phyloP scores from a whole-genome alignment of 169 alveolate genomes.

The Plasmodium chabaudi region DNA sequence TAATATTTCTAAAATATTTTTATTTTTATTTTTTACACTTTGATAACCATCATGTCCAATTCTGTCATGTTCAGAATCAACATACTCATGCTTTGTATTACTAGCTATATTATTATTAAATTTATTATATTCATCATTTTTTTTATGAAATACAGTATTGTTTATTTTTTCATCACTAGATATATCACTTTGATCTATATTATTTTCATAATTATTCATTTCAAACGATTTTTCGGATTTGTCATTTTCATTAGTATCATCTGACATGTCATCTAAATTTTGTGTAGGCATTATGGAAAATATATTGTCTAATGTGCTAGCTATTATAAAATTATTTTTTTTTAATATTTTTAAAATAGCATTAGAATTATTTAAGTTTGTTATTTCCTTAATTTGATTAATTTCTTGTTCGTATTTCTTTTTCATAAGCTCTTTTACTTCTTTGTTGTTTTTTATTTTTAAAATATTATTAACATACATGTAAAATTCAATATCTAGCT shows the following conservation, averaged over 20 bases:
- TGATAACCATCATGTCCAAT: not conserved
- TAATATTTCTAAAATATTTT: constrained; percentile 32
- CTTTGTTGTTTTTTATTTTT: constrained; percentile 12
- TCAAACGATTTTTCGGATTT: too few species aligned
- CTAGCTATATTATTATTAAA: too few species aligned
- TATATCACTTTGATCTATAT: not conserved
- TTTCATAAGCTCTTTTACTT: not conserved
- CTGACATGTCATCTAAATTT: not conserved
- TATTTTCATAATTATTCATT: not conserved
- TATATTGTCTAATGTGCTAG: constrained; percentile 22
- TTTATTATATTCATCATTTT: too few species aligned
- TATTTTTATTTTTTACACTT: not conserved
- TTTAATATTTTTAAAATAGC: constrained; percentile 7
- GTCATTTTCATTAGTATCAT: not conserved
- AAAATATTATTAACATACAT: constrained; percentile 30
- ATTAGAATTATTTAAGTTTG: not conserved
- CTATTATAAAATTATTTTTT: constrained; percentile 42
- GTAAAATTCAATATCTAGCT: constrained; percentile 40
- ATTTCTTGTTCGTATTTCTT: constrained; percentile 53
- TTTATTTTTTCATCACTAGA: too few species aligned
- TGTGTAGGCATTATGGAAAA: not conserved
- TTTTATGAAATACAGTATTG: too few species aligned
- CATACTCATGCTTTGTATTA: not conserved
- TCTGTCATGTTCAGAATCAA: not conserved
- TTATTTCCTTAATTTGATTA: constrained; percentile 38